Evolutionary conservation across 106 monocot species (phyloP), one percentile per base, ranked within the genome.

Genomic region (Posidonia australis): DNA sequence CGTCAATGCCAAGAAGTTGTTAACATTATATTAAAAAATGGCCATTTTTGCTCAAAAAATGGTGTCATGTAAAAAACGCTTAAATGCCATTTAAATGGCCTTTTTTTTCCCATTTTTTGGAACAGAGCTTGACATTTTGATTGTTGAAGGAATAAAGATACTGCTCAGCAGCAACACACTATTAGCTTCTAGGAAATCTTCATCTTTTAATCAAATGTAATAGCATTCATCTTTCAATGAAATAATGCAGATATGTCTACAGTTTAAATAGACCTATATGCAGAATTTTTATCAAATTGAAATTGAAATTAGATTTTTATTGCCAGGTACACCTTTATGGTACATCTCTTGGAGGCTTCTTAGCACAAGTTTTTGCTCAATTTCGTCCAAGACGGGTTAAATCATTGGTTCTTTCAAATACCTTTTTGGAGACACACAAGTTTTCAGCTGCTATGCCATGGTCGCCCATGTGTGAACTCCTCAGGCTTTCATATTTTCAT

Each of bases 271-370:
- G 36, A 36, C 36, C 36, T 3, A 16, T 58, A 58, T 23, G 19
- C 18, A 30, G 43, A 21, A 20, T 21, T 61, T 45, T 45, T 9
- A 13, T 28, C 25, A 6, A 27, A 25, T 21, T 46, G 14, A 47
- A 46, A 64, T 44, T 46, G 46, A 64, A 25, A 16, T 12, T 24
- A 62, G 36, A n/a, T 66, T 54, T 76, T 22, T 67, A 1, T 54
- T 65, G 32, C 25, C 72, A 98, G 96, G 84, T 98, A 58, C 96
- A 98, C 72, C 78, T 98, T 27, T 98, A 90, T 85, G 96, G 96
- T 1, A 90, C 96, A 66, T 87, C 90, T 54, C 87, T 98, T 73
- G 96, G 96, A 47, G 96, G 90, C 23, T 98, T 98, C 54, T 72
- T 98, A 62, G 96, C 87, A 54, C 90, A 90, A 52, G 72, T 90